Percentiles rank a stretch among this genome's conserved stretches.
phyloP scores from a whole-genome alignment of 1,139 yeast genomes.

The Geotrichum klebahnii region DNA sequence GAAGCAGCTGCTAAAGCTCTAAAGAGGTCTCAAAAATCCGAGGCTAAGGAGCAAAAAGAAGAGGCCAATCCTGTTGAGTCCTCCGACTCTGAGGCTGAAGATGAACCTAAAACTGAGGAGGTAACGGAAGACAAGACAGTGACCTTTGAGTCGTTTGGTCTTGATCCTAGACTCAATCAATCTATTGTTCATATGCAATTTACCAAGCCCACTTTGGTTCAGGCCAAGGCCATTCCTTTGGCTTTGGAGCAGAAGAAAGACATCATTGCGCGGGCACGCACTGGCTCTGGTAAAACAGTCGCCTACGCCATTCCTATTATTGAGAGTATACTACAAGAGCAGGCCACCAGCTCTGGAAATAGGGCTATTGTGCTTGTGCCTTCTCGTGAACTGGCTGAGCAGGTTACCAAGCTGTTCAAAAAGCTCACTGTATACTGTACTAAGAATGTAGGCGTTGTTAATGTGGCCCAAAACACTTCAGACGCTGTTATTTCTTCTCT shows the following conservation, averaged over 20 bases:
- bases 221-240: conserved; percentile 85
- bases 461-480: conserved; percentile 67
- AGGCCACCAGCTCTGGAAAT: conserved; percentile 25
- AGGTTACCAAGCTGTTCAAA: conserved; percentile 68
- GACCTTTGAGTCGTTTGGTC: conserved; percentile 34
- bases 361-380: conserved; percentile 70
- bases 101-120: conserved; percentile 8
- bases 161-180: conserved; percentile 79
- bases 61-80: neutral
- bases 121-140: conserved; percentile 13
- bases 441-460: conserved; percentile 60
- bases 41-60: neutral
- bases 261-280: conserved; percentile 80
- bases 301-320: conserved; percentile 78
- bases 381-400: conserved; percentile 78
- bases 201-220: conserved; percentile 82
- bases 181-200: conserved; percentile 74
- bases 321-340: conserved; percentile 54
- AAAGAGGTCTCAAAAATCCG: conserved; percentile 3
- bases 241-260: conserved; percentile 85
- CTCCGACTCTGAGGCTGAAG: conserved; percentile 4
- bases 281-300: conserved; percentile 89
- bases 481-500: conserved; percentile 71
- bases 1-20: conserved; percentile 10
- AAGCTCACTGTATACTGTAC: conserved; percentile 69